A percentile compares a stretch with the other conserved stretches of the same genome.
phyloP scores from a whole-genome alignment of 2,329 filamentous ascomycete genomes.

The Fonsecaea nubica region DNA sequence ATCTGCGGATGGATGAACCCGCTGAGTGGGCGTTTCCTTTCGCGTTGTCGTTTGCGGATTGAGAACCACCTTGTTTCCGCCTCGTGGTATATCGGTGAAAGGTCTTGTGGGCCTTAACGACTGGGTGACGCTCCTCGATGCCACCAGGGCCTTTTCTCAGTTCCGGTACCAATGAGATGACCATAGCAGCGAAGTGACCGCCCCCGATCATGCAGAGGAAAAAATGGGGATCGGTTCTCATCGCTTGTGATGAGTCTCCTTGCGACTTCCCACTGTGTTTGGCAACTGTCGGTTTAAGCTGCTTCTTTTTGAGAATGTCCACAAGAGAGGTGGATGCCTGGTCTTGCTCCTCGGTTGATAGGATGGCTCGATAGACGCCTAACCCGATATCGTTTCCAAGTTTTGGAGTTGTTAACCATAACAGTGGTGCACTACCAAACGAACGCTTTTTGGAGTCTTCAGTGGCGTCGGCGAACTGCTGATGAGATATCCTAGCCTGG shows the following conservation, averaged over 20 bases:
- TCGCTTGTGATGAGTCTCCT: conserved; percentile 46
- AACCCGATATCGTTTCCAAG: conserved; percentile 80
- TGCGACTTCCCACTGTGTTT: conserved; percentile 46
- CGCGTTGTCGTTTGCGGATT: conserved; percentile 92
- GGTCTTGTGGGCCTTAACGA: conserved; percentile 92
- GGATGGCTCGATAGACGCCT: conserved; percentile 83
- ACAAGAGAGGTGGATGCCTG: conserved; percentile 65
- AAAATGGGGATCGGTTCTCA: conserved; percentile 78
- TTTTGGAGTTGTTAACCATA: conserved; percentile 82
- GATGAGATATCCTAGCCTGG: conserved; percentile 74
- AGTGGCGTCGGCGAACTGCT: conserved; percentile 56
- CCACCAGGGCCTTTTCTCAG: conserved; percentile 72
- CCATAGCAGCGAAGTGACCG: conserved; percentile 96
- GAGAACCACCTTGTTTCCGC: conserved; percentile 92
- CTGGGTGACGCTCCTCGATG: conserved; percentile 80
- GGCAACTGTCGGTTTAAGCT: conserved; percentile 68
- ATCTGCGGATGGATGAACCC: conserved; percentile 84
- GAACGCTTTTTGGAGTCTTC: conserved; percentile 57
- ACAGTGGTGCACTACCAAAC: conserved; percentile 72
- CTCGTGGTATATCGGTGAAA: conserved; percentile 97
- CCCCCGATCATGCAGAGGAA: conserved; percentile 99
- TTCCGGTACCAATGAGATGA: conserved; percentile 85
- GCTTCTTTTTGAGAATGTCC: conserved; percentile 75
- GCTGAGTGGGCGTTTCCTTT: conserved; percentile 94
- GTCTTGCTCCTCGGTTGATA: conserved; percentile 74